phyloP scores from a whole-genome alignment of 2,329 filamentous ascomycete genomes.

The Fusarium subtropicale region DNA sequence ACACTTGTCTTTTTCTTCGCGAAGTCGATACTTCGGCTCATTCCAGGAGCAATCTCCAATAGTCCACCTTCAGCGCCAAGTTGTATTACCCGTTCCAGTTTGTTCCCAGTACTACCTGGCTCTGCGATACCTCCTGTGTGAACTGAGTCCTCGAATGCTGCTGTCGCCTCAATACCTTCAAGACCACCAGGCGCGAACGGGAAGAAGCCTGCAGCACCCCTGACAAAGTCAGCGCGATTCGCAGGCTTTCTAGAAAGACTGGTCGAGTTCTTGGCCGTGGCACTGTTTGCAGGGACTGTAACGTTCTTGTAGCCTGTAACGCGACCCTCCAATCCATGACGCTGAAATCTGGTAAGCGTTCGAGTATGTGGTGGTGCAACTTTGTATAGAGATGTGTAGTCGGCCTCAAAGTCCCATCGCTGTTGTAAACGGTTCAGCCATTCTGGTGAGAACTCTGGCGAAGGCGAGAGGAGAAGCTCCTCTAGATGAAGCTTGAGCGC shows the following conservation, averaged over 20 bases:
- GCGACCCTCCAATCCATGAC: slow-evolving; percentile 90
- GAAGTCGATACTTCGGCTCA: slow-evolving; percentile 82
- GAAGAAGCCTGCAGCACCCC: slow-evolving; percentile 92
- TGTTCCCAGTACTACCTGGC: slow-evolving; percentile 61
- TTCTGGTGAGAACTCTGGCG: slow-evolving; percentile 79
- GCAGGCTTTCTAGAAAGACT: slow-evolving; percentile 89
- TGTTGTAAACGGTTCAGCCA: slow-evolving; percentile 94
- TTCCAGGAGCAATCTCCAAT: slow-evolving; percentile 83
- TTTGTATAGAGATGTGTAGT: slow-evolving; percentile 86
- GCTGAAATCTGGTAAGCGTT: slow-evolving; percentile 91
- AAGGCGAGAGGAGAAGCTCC: slow-evolving; percentile 81
- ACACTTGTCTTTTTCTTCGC: slow-evolving; percentile 66
- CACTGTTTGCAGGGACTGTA: slow-evolving; percentile 87
- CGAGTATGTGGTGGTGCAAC: slow-evolving; percentile 92
- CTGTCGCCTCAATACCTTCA: slow-evolving; percentile 86
- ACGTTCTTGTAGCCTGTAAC: slow-evolving; percentile 96
- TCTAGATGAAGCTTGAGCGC: slow-evolving; percentile 79
- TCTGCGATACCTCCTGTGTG: slow-evolving; percentile 61
- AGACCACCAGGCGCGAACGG: slow-evolving; percentile 93
- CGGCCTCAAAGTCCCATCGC: slow-evolving; percentile 83
- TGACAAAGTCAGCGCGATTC: slow-evolving; percentile 87
- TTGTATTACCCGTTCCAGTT: slow-evolving; percentile 87
- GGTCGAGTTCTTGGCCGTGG: slow-evolving; percentile 94
- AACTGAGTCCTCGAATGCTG: slow-evolving; percentile 83
- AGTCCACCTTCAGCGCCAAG: slow-evolving; percentile 81